Evolutionary conservation across 225 moss, liverwort and hornwort genomes (phyloP), one percentile per base, ranked within the genome.

Genomic region (Pleurozium schreberi): DNA sequence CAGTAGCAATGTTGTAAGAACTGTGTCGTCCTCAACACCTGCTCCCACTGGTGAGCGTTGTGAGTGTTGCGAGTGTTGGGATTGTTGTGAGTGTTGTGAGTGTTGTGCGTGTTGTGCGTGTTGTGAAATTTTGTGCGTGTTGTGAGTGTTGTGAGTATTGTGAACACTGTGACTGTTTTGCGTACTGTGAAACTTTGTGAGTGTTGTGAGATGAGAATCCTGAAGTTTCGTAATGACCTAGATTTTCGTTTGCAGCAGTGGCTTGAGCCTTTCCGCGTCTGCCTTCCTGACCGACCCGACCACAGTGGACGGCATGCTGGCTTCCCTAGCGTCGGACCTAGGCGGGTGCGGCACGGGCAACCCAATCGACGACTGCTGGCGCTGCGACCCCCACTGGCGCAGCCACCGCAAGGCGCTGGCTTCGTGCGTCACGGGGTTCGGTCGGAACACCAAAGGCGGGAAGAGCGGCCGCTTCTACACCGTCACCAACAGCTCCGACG

Each of bases 291-390:
- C 40, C 25, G 81, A 88, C 53, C 83, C 84, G 70, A 64, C 53
- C 26, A 84, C 84, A 28, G 75, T 69, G 64, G 75, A 88, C 85
- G 82, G 28, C 55, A 89, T 63, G 70, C 71, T 91, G 18, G 58
- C 57, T 30, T 63, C 92, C 10, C 34, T 92, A 9, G 88, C 86
- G 13, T 62, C 38, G 42, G 88, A 68, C 28, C 65, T 88, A 67
- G 92, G 90, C 28, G 88, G 89, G 40, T 92, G 92, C 53, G 91
- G 84, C 62, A 89, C 92, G 3, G 93, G 91, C 38, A 93, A 94
- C 62, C 92, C 88, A 9, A 94, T 94, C 70, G 94, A 93, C 68
- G 94, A 94, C 80, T 94, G 93, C 85, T 93, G 94, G 93, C 87
- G 88, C 30, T 91, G 93, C 74, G 93, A 93, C 63, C 71, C 84